Conservation (phyloP, 768 basidiomycete genomes). For the Hemileccinum impolitum region DNA sequence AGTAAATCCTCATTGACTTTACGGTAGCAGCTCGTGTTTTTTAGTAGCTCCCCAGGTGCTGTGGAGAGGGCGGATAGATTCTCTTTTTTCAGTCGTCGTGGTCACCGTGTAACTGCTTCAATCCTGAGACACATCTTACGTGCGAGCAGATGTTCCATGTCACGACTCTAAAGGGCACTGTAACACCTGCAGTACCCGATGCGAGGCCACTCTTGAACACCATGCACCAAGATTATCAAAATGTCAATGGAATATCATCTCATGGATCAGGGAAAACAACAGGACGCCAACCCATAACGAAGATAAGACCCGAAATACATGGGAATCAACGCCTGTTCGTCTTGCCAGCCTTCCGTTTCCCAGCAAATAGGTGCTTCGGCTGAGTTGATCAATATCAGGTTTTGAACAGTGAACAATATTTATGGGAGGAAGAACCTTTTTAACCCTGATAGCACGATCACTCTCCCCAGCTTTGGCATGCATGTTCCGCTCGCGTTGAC, state of each 20-base stretch:
- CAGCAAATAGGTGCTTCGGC: constrained; percentile 86
- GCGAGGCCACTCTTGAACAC: not conserved
- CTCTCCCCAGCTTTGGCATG: constrained; percentile 89
- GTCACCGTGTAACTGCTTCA: not conserved
- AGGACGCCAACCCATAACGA: constrained; percentile 4
- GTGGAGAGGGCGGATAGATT: not conserved
- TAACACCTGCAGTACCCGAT: no score
- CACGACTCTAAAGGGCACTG: no score
- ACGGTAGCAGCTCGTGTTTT: not conserved
- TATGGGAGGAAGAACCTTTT: constrained; percentile 63
- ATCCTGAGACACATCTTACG: not conserved
- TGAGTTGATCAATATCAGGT: constrained; percentile 29
- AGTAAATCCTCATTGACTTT: not conserved
- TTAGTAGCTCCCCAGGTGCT: not conserved
- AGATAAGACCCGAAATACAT: not conserved
- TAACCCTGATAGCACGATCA: constrained; percentile 75
- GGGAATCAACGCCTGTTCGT: constrained; percentile 62
- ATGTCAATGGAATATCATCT: constrained; percentile 1
- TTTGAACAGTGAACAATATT: not conserved
- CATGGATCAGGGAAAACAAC: not conserved
- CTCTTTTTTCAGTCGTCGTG: not conserved
- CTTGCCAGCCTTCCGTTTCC: constrained; percentile 83
- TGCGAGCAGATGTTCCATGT: no score
- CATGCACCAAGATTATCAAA: not conserved
- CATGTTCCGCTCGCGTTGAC: constrained; percentile 83